These are phyloP conservation scores for Cynara cardunculus DNA, from an alignment of 129 eudicot genomes.

Conservation along the genomic window DNA sequence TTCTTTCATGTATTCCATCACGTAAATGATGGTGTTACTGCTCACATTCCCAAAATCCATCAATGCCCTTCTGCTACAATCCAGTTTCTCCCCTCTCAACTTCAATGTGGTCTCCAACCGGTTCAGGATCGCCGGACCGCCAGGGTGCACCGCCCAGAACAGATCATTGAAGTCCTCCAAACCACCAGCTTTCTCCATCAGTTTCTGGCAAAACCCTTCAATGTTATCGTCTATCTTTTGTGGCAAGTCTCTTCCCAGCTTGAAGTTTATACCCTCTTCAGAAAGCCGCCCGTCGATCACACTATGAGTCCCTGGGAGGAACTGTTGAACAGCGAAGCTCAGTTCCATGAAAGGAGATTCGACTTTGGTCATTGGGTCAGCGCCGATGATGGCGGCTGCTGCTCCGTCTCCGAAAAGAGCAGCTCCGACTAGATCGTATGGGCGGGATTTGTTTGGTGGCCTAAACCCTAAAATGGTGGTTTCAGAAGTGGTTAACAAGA, in stretches of 20 bases:
- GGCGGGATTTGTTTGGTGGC: conserved; percentile 74
- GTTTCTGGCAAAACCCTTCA: conserved; percentile 71
- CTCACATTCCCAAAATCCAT: conserved; percentile 96
- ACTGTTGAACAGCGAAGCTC: conserved; percentile 68
- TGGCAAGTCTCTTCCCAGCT: conserved; percentile 79
- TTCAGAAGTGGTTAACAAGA: conserved; percentile 72
- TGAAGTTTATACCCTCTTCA: conserved; percentile 82
- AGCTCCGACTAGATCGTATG: conserved; percentile 90
- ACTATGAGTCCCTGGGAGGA: conserved; percentile 64
- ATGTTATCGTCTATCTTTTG: conserved; percentile 86
- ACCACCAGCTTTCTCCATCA: conserved; percentile 49
- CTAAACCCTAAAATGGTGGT: conserved; percentile 90
- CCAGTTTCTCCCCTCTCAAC: conserved; percentile 46
- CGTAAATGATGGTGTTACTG: conserved; percentile 86
- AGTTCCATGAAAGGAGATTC: conserved; percentile 82
- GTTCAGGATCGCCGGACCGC: conserved; percentile 88
- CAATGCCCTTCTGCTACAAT: conserved; percentile 82
- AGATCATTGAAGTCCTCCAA: conserved; percentile 58
- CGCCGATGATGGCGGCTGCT: conserved; percentile 71
- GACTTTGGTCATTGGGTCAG: conserved; percentile 38
- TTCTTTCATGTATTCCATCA: conserved; percentile 85
- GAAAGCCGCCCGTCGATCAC: conserved; percentile 79
- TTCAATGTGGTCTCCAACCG: conserved; percentile 54
- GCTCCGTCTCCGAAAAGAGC: conserved; percentile 92
- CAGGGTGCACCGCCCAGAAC: conserved; percentile 98